These are phyloP conservation scores for Botrytis elliptica DNA, from an alignment of 2,329 filamentous ascomycete genomes.

Conservation along the genomic window DNA sequence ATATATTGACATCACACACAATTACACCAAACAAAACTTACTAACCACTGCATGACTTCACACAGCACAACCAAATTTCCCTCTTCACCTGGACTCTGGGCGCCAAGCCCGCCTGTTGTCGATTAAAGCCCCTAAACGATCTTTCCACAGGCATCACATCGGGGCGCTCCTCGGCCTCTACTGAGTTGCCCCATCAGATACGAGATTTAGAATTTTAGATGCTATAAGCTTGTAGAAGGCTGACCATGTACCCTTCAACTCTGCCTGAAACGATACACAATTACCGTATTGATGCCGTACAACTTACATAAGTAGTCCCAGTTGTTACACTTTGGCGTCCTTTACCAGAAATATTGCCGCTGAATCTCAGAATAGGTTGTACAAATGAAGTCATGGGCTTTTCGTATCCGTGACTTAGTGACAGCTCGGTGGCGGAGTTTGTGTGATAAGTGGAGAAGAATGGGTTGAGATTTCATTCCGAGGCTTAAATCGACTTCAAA, in stretches of 20 bases:
- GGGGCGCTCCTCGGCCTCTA: neutral
- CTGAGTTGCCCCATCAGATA: neutral
- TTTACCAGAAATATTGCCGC: neutral
- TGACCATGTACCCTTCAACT: neutral
- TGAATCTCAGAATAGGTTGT: neutral
- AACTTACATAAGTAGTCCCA: neutral
- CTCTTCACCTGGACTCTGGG: neutral
- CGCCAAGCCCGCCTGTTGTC: neutral
- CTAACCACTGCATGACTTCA: neutral
- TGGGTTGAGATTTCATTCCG: neutral
- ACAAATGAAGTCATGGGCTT: slow-evolving; percentile 8
- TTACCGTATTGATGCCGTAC: slow-evolving; percentile 6
- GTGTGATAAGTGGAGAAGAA: neutral
- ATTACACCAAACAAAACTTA: neutral
- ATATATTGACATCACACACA: neutral
- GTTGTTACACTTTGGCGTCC: neutral
- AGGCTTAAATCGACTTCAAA: neutral
- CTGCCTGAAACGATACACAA: neutral
- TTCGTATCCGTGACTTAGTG: slow-evolving; percentile 8
- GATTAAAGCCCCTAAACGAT: neutral
- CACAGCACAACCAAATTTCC: neutral
- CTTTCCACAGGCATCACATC: neutral
- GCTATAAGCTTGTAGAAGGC: neutral
- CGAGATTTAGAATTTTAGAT: slow-evolving; percentile 6
- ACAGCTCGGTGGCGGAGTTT: no score